Percentiles rank a stretch among this genome's conserved stretches.
These are phyloP conservation scores for Grosmannia huntii DNA, from an alignment of 2,329 filamentous ascomycete species.

Conservation along the genomic window DNA sequence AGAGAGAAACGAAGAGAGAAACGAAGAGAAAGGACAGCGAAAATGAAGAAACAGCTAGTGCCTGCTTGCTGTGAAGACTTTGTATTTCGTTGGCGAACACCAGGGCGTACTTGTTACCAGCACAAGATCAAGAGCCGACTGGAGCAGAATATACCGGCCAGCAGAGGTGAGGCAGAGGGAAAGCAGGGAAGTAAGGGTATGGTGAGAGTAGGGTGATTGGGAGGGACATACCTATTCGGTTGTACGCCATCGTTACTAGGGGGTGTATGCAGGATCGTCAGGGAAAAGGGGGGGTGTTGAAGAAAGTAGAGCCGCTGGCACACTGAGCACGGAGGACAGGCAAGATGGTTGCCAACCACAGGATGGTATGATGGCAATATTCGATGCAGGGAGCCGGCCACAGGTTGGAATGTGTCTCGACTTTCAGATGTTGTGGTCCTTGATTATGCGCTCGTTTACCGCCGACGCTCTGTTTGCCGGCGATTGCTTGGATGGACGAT, in stretches of 20 bases:
- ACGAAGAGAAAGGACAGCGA: neutral
- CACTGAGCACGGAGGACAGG: neutral
- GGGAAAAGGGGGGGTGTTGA: neutral
- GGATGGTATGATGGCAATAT: neutral
- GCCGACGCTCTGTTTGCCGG: neutral
- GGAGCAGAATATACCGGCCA: neutral
- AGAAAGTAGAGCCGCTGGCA: neutral
- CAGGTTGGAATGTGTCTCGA: conserved; percentile 11
- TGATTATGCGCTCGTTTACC: neutral
- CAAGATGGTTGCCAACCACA: neutral
- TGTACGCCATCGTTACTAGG: conserved; percentile 50
- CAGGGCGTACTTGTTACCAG: neutral
- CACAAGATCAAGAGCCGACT: neutral
- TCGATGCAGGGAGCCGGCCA: conserved; percentile 4
- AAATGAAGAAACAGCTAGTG: neutral
- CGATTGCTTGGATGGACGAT: neutral
- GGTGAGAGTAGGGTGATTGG: neutral
- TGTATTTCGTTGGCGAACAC: neutral
- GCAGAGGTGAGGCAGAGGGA: neutral
- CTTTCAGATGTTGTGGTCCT: neutral
- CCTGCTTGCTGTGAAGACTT: neutral
- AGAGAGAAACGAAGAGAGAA: neutral
- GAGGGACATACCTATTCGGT: conserved; percentile 52
- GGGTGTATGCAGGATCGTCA: neutral
- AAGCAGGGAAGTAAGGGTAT: neutral